A percentile compares a stretch with the other conserved stretches of the same genome.
phyloP scores from a whole-genome alignment of 1,284 basidiomycete genomes.

The Tilletia setariae region DNA sequence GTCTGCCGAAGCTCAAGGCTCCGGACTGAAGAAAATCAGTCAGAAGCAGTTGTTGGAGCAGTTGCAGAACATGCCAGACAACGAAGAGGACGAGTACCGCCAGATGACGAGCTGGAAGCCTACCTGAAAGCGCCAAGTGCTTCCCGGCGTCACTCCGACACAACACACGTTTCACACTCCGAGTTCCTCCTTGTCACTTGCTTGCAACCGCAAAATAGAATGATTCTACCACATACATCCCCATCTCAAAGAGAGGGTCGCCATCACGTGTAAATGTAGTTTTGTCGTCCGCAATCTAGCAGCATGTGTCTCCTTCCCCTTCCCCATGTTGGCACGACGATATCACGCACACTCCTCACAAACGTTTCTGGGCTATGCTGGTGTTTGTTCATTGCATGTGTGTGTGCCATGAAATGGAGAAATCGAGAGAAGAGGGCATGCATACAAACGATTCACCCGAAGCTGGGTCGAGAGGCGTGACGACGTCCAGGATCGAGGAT shows the following conservation, averaged over 20 bases:
- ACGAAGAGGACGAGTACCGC: constrained; percentile 51
- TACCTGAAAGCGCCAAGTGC: neutral
- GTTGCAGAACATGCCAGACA: constrained; percentile 50
- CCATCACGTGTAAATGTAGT: neutral
- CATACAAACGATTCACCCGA: constrained; percentile 8
- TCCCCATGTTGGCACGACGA: too few relatives aligned
- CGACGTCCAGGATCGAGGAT: too few relatives aligned
- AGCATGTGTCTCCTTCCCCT: too few relatives aligned
- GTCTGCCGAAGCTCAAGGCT: neutral
- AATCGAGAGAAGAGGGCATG: neutral
- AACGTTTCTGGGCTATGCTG: too few relatives aligned
- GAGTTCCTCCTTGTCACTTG: neutral
- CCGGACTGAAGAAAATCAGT: constrained; percentile 34
- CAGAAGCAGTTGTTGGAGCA: constrained; percentile 56
- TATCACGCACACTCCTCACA: too few relatives aligned
- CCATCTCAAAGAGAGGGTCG: too few relatives aligned
- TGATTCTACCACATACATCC: too few relatives aligned
- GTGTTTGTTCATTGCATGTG: neutral
- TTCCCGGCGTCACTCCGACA: constrained; percentile 18
- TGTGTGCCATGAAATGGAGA: constrained; percentile 4
- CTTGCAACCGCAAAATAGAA: too few relatives aligned
- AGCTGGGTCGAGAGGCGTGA: too few relatives aligned
- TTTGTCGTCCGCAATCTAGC: neutral
- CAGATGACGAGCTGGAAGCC: constrained; percentile 40
- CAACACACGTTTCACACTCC: neutral